Evolutionary conservation across 2,329 filamentous ascomycete species (phyloP), one percentile per base, ranked within the genome.

Genomic region (Trichoderma harzianum): DNA sequence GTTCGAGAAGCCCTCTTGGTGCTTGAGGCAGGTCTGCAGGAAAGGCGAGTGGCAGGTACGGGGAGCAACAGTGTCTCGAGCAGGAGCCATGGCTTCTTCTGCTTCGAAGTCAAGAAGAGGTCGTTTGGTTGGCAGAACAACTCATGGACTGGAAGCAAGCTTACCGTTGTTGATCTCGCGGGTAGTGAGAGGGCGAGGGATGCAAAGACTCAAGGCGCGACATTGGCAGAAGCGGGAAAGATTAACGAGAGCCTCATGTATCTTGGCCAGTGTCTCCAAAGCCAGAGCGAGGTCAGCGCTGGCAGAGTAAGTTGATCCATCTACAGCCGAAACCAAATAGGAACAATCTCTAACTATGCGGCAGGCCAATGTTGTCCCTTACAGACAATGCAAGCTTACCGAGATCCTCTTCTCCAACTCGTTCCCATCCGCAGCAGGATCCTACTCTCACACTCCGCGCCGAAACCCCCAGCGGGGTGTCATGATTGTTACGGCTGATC

Each of bases 201-300:
- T 74, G 95, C 96, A 30, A 98, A 98, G 85, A 98, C 96, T 0
- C 93, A 94, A 0, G 96, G 96, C 14, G 91, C 94, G 5, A 98
- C 95, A 0, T 87, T 99, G 16, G 95, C 93, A 0, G 96, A 99
- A 83, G 96, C 95, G 43, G 96, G 96, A 68, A 98, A 98, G 83
- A 99, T 99, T 80, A 99, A 99, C 78, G 95, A 98, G 81, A 97
- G 93, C 78, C 84, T 99, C 78, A 99, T 99, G 96, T 98, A 98
- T 79, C 87, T 99, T 1, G 96, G 96, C 0, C 96, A 98, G 79
- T 99, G 96, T 79, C 87, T 99, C 76, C 95, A 98, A 79, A 95
- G 97, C 87, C 95, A 98, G 80, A 95, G 92, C 72, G 93, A 95
- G 76, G 87, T 91, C 36, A 91, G 86, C 74, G 91, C 90, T 14